Conservation (phyloP, 805 yeast species). For the Debaryomyces castellii region DNA sequence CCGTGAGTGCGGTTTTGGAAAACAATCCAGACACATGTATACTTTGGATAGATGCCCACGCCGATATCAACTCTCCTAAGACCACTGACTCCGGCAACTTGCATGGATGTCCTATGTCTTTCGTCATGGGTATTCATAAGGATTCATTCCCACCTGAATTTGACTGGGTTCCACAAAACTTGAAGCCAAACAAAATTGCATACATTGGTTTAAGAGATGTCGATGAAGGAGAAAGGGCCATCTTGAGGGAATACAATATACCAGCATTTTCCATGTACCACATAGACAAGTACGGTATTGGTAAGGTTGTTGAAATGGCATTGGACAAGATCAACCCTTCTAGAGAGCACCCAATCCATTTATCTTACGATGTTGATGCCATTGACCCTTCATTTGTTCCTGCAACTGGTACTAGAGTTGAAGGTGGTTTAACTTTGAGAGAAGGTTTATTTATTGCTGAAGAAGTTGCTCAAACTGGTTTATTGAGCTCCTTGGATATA, state of each 20-base stretch:
- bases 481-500: conserved; percentile 80
- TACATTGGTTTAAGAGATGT: conserved; percentile 95
- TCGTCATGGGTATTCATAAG: conserved; percentile 76
- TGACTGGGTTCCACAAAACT: conserved; percentile 72
- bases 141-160: conserved; percentile 71
- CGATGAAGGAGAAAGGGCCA: conserved; percentile 79
- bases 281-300: conserved; percentile 90
- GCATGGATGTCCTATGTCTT: conserved; percentile 96
- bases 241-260: conserved; percentile 68
- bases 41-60: conserved; percentile 97
- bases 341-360: conserved; percentile 69
- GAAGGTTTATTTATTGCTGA: conserved; percentile 93
- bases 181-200: conserved; percentile 71
- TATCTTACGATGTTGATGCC: conserved; percentile 95
- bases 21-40: conserved; percentile 85
- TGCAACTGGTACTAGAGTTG: conserved; percentile 96
- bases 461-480: conserved; percentile 88
- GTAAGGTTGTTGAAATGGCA: conserved; percentile 90
- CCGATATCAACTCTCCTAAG: conserved; percentile 88
- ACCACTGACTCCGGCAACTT: conserved; percentile 86
- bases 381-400: conserved; percentile 93
- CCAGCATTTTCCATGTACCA: conserved; percentile 94
- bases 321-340: conserved; percentile 73
- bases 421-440: conserved; percentile 92
- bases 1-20: conserved; percentile 79